Evolutionary conservation across 257 asterid species (phyloP).

Genomic region (Galeopsis tetrahit): DNA sequence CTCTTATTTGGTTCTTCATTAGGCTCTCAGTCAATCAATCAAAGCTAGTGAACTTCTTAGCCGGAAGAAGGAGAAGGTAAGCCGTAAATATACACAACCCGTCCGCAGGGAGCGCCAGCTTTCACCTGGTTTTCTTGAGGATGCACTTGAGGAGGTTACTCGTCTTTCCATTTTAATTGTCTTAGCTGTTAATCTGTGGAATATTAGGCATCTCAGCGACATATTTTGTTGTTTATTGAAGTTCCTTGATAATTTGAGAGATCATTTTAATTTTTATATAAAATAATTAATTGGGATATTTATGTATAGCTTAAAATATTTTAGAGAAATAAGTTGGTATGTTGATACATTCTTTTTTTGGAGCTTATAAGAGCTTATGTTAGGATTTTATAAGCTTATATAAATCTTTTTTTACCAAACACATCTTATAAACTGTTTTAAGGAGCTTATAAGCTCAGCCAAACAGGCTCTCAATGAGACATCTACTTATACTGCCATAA

Average conservation of each 20-base stretch:
- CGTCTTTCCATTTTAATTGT: constrained; percentile 1
- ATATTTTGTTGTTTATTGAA: neutral
- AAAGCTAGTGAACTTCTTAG: constrained; percentile 88
- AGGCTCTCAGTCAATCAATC: constrained; percentile 91
- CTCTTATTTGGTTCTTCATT: constrained; percentile 25
- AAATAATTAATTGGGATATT: too few species aligned
- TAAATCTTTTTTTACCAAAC: too few species aligned
- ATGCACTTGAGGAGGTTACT: constrained; percentile 89
- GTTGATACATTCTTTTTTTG: too few species aligned
- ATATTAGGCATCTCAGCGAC: neutral
- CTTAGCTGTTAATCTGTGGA: constrained; percentile 6
- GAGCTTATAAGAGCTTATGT: too few species aligned
- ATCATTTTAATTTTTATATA: too few species aligned
- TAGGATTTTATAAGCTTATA: too few species aligned
- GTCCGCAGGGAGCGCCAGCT: constrained; percentile 94
- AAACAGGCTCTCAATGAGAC: too few species aligned
- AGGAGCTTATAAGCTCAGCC: too few species aligned
- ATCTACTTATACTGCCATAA: too few species aligned
- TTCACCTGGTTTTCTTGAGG: constrained; percentile 97
- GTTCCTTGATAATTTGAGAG: neutral
- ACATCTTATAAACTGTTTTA: too few species aligned
- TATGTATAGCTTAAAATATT: too few species aligned
- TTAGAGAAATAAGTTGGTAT: too few species aligned
- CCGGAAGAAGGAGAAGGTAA: constrained; percentile 95
- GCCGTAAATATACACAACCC: constrained; percentile 83